Conservation (phyloP, 805 yeast genomes). For the Spathaspora arborariae region DNA sequence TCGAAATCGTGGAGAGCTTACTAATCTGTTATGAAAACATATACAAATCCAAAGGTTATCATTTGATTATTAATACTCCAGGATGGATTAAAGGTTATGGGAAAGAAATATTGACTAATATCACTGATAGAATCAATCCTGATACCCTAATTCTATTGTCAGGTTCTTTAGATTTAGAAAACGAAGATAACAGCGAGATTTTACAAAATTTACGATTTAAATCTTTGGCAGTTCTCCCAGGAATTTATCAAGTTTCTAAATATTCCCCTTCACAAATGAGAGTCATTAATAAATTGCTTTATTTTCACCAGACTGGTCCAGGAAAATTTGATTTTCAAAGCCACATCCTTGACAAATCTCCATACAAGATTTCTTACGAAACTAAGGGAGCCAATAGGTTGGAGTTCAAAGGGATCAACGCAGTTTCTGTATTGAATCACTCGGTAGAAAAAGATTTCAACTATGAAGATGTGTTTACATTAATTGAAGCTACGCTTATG, state of each 20-base stretch:
- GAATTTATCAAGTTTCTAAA: conserved; percentile 26
- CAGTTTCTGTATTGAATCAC: conserved; percentile 22
- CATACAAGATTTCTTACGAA: conserved; percentile 25
- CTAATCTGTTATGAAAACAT: conserved; percentile 23
- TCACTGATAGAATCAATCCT: conserved; percentile 47
- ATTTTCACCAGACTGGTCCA: conserved; percentile 44
- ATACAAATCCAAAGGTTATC: conserved; percentile 21
- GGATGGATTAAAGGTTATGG: conserved; percentile 95
- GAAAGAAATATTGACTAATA: conserved; percentile 51
- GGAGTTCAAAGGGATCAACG: conserved; percentile 19
- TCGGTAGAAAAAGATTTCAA: conserved; percentile 15
- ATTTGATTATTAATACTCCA: conserved; percentile 70
- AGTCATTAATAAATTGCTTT: conserved; percentile 45
- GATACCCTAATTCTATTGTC: conserved; percentile 52
- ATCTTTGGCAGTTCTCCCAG: conserved; percentile 27
- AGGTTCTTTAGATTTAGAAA: conserved; percentile 15
- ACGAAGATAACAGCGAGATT: conserved; percentile 25
- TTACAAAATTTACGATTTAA: conserved; percentile 23
- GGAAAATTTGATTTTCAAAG: conserved; percentile 18
- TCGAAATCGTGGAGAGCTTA: conserved; percentile 39
- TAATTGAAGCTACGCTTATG: conserved; percentile 42
- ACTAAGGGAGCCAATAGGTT: conserved; percentile 3
- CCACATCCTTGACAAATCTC: conserved; percentile 22
- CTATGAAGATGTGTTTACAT: conserved; percentile 19
- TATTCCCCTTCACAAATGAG: conserved; percentile 53